Conservation (phyloP, 1,284 basidiomycete species). For the Leccinum solheimii region DNA sequence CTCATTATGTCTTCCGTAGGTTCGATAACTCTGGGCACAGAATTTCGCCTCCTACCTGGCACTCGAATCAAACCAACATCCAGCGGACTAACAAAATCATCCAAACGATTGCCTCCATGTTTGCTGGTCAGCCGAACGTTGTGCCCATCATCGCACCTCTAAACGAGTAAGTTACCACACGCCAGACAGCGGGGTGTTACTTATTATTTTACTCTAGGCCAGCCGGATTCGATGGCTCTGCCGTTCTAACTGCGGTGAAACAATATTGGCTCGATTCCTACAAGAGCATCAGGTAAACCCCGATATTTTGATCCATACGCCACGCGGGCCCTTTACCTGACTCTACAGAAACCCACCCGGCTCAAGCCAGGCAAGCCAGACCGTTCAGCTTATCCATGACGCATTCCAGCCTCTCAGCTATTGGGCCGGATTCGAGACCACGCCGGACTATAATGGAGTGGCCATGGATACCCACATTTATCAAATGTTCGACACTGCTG, state of each 20-base stretch:
- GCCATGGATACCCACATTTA: slow-evolving; percentile 84
- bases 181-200: not conserved
- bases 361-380: slow-evolving; percentile 56
- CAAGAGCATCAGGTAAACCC: slow-evolving; percentile 66
- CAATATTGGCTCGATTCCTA: slow-evolving; percentile 80
- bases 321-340: slow-evolving; percentile 1
- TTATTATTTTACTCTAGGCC: slow-evolving; percentile 52
- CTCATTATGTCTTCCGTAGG: slow-evolving; percentile 36
- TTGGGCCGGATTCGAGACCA: slow-evolving; percentile 71
- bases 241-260: slow-evolving; percentile 54
- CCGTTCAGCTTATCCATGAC: slow-evolving; percentile 77
- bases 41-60: slow-evolving; percentile 70
- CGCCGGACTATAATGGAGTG: slow-evolving; percentile 63
- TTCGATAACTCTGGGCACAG: slow-evolving; percentile 87
- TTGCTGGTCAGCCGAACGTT: slow-evolving; percentile 52
- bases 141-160: slow-evolving; percentile 76
- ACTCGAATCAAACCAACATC: slow-evolving; percentile 64
- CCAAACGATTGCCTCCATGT: slow-evolving; percentile 61
- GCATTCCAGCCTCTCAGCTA: slow-evolving; percentile 79
- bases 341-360: slow-evolving; percentile 57
- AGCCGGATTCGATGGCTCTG: slow-evolving; percentile 64
- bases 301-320: not conserved
- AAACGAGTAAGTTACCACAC: slow-evolving; percentile 61
- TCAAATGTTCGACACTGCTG: slow-evolving; percentile 72
- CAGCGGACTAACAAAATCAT: slow-evolving; percentile 72